Base-by-base conservation (phyloP, 768 basidiomycete species). In the Pisolithus marmoratus region DNA sequence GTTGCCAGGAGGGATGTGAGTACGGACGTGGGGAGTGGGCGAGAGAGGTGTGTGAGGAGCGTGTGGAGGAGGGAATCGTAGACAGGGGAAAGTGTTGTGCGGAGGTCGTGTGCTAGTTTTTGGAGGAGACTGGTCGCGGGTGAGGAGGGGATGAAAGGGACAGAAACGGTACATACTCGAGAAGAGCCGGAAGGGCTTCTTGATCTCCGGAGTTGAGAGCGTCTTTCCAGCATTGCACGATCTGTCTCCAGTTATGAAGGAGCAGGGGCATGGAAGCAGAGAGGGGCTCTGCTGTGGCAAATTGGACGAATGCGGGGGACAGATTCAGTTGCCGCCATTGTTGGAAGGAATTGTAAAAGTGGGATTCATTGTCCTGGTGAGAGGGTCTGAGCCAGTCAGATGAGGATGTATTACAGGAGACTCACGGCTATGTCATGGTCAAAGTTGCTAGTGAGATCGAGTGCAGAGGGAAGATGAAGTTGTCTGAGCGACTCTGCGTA, bases 241-340 rank as follows among this genome's bases (percentile, higher is more conserved):
- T 75, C 14, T 85, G 81, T 56, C 74, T 71, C 82, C 86, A 88
- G 65, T 92, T 84, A 59, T 90, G 87, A 8, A 94, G 72, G 14
- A 94, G 77, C 26, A 92, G 71, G 1, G 90, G 85, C 79, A 94
- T 81, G 5, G 87, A 90, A 3, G 81, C 76, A 5, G 86, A 82
- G 37, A 90, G 70, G 0, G 75, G 65, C 38, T 83, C 77, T 0
- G 76, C 81, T 54, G 77, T 76, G 2, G 84, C 82, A 61, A 91
- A 93, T 26, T 73, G 68, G 49, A 91, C 67, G 65, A 93, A 94
- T 2, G 82, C 74, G 1, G 87, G 80, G 2, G 89, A 76, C 20
- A 94, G 78, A 65, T 89, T 92, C 54, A 94, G 77, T 58, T 93
- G 85, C 57, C 79, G 72, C 84, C 87, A 90, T 60, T 88, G 82